phyloP scores from a whole-genome alignment of 306 rosid genomes.

The Purshia tridentata region DNA sequence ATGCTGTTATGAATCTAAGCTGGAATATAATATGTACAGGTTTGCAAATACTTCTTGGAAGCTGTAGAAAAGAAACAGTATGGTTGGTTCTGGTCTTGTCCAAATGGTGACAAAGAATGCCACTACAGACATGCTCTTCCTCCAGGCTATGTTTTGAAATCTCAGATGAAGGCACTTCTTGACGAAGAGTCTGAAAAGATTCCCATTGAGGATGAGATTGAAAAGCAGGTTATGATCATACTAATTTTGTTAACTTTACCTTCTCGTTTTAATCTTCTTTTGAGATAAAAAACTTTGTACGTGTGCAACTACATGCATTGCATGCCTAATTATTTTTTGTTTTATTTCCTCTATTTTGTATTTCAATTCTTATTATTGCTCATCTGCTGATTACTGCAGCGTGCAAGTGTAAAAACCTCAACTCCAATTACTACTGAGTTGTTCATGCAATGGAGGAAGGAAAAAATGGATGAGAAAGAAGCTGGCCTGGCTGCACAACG shows the following conservation, averaged over 20 bases:
- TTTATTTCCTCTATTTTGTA: background rate
- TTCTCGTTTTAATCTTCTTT: background rate
- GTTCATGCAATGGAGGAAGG: conserved; percentile 86
- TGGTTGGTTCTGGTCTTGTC: conserved; percentile 96
- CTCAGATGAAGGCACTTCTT: conserved; percentile 96
- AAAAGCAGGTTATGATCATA: conserved; percentile 62
- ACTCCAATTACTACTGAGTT: conserved; percentile 89
- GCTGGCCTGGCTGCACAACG: conserved; percentile 82
- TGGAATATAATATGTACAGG: conserved; percentile 23
- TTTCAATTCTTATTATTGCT: conserved; percentile 5
- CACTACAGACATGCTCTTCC: conserved; percentile 98
- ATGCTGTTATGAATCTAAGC: conserved; percentile 3
- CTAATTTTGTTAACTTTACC: background rate
- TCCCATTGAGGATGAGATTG: conserved; percentile 88
- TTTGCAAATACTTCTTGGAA: conserved; percentile 55
- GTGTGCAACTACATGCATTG: background rate
- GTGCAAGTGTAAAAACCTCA: conserved; percentile 59
- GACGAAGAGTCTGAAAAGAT: conserved; percentile 73
- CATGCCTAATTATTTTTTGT: background rate
- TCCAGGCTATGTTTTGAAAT: conserved; percentile 85
- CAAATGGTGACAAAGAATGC: conserved; percentile 88
- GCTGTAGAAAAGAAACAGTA: conserved; percentile 98
- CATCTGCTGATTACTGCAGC: conserved; percentile 45
- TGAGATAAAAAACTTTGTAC: background rate
- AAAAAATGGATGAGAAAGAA: conserved; percentile 82